Evolutionary conservation across 106 monocot species (phyloP).

Genomic region (Dendrobium officinale): DNA sequence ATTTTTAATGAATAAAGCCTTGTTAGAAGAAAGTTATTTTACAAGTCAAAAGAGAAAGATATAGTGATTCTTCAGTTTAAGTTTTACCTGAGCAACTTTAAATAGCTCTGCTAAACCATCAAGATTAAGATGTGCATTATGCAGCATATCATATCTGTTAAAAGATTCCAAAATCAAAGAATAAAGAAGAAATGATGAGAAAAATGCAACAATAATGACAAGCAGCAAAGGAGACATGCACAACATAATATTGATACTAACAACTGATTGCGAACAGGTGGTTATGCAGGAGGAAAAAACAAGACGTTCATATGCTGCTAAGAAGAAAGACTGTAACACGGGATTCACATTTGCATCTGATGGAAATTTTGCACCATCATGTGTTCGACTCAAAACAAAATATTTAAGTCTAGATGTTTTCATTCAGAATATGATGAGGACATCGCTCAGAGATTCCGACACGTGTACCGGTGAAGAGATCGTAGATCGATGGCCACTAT

Average conservation of each 20-base stretch:
- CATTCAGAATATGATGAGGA: not conserved
- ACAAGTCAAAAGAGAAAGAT: not conserved
- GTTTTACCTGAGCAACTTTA: slow-evolving; percentile 76
- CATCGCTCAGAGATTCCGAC: too few species aligned
- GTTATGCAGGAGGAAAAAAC: not conserved
- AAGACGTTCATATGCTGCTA: not conserved
- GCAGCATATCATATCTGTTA: slow-evolving; percentile 87
- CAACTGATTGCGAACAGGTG: not conserved
- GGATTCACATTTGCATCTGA: not conserved
- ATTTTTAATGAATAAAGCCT: not conserved
- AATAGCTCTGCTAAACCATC: slow-evolving; percentile 87
- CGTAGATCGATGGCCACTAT: too few species aligned
- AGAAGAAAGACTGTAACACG: not conserved
- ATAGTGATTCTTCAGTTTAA: not conserved
- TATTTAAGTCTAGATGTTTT: not conserved
- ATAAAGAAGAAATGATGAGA: not conserved
- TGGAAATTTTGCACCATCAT: not conserved
- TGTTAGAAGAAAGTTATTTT: not conserved
- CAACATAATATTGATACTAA: not conserved
- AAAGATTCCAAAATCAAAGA: not conserved
- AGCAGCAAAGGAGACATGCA: not conserved
- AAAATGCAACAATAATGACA: not conserved
- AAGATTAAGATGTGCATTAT: slow-evolving; percentile 98
- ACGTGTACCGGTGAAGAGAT: too few species aligned
- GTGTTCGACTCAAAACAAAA: not conserved